Conservation (phyloP, 768 basidiomycete genomes). For the Psilocybe cubensis region DNA sequence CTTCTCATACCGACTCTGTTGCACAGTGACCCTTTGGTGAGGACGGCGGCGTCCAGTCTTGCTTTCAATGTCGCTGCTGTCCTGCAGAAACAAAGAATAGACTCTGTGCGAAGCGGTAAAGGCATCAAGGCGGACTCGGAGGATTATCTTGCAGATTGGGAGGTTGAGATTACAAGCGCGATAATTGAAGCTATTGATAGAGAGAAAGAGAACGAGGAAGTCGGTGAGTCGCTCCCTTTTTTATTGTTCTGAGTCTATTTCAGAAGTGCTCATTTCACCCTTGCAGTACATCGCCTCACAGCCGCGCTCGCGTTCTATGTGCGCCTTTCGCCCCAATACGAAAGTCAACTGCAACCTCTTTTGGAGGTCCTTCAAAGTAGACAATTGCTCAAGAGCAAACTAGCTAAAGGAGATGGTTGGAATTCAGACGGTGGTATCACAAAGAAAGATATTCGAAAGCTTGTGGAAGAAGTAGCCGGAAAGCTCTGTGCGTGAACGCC, state of each 20-base stretch:
- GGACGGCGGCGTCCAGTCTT: constrained; percentile 81
- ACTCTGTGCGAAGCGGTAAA: constrained; percentile 28
- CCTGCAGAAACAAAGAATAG: constrained; percentile 65
- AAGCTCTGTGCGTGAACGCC: constrained; percentile 40
- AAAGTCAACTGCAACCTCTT: constrained; percentile 53
- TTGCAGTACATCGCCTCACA: constrained; percentile 76
- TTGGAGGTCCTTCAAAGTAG: constrained; percentile 73
- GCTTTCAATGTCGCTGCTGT: constrained; percentile 75
- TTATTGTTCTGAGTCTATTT: neutral
- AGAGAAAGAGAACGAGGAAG: constrained; percentile 78
- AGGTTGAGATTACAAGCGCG: constrained; percentile 82
- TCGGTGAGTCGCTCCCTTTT: constrained; percentile 54
- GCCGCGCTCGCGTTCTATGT: constrained; percentile 80
- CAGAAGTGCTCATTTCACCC: constrained; percentile 1
- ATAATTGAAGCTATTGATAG: constrained; percentile 77
- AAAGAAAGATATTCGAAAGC: constrained; percentile 68
- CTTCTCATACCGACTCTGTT: constrained; percentile 71
- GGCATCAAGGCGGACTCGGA: constrained; percentile 36
- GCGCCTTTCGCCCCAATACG: constrained; percentile 73
- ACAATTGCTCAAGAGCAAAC: constrained; percentile 59
- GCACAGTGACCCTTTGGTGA: constrained; percentile 66
- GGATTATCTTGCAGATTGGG: constrained; percentile 78
- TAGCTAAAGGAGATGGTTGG: constrained; percentile 49
- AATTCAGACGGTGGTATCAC: constrained; percentile 51
- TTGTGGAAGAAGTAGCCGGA: constrained; percentile 66